Evolutionary conservation across 176 grass and related monocot species (phyloP).

Genomic region (Poa annua): DNA sequence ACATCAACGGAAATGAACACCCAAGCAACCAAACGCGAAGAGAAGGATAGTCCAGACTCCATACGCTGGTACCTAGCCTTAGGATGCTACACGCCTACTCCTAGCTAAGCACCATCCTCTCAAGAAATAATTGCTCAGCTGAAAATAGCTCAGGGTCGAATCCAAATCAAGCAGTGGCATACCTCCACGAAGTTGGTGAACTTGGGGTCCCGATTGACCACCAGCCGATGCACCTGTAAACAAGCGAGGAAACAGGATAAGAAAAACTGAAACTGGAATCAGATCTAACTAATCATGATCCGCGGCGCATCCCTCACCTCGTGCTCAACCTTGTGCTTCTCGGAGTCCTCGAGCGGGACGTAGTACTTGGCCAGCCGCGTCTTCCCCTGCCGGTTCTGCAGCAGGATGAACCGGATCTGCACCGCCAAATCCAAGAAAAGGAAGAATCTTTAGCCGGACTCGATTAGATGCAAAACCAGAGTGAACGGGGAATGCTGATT

Average conservation of each 20-base stretch:
- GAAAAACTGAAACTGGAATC: neutral
- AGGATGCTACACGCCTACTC: neutral
- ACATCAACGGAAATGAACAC: neutral
- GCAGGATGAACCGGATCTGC: constrained; percentile 96
- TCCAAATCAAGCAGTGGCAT: constrained; percentile 30
- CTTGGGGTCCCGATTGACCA: constrained; percentile 96
- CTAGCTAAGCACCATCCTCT: neutral
- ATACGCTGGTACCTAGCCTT: neutral
- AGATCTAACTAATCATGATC: neutral
- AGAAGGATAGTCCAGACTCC: neutral
- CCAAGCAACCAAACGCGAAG: neutral
- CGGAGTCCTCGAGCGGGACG: constrained; percentile 93
- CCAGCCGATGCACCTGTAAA: constrained; percentile 83
- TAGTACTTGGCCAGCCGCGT: constrained; percentile 98
- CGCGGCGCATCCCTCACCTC: constrained; percentile 61
- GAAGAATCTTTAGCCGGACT: neutral
- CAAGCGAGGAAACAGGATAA: neutral
- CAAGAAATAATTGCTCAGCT: neutral
- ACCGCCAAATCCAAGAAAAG: constrained; percentile 15
- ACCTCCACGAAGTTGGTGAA: constrained; percentile 99
- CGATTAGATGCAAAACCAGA: neutral
- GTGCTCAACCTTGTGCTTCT: constrained; percentile 99
- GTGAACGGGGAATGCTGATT: neutral
- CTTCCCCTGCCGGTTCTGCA: constrained; percentile 99
- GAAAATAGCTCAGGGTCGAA: neutral